phyloP scores from a whole-genome alignment of 2,329 filamentous ascomycete genomes.

The Aspergillus ochraceus region DNA sequence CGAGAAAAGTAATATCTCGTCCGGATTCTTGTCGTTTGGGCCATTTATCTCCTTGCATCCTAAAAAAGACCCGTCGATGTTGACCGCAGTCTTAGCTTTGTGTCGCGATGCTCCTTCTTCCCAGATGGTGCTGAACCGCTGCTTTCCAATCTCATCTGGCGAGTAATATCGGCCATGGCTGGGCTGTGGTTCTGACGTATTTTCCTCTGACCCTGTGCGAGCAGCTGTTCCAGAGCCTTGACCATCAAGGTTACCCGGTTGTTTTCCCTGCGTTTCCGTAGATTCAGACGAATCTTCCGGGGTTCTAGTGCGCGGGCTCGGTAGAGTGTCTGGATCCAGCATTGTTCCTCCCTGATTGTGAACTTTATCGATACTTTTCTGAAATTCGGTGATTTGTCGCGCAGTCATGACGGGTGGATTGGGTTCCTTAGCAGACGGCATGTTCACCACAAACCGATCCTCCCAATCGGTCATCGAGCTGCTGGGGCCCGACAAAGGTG shows the following conservation, averaged over 20 bases:
- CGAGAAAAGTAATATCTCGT: slow-evolving; percentile 39
- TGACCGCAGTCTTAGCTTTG: slow-evolving; percentile 21
- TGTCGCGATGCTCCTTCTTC: slow-evolving; percentile 30
- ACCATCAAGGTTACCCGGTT: slow-evolving; percentile 16
- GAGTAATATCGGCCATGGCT: slow-evolving; percentile 33
- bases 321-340: slow-evolving; percentile 31
- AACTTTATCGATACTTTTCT: slow-evolving; percentile 36
- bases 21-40: slow-evolving; percentile 34
- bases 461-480: slow-evolving; percentile 37
- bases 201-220: slow-evolving; percentile 9
- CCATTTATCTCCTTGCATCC: slow-evolving; percentile 41
- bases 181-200: background rate
- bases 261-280: slow-evolving; percentile 18
- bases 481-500: slow-evolving; percentile 31
- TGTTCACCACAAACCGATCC: slow-evolving; percentile 45
- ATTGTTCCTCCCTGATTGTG: slow-evolving; percentile 31
- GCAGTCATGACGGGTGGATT: slow-evolving; percentile 42
- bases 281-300: slow-evolving; percentile 33
- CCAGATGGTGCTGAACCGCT: slow-evolving; percentile 37
- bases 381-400: slow-evolving; percentile 41
- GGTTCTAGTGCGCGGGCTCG: slow-evolving; percentile 31
- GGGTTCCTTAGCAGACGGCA: slow-evolving; percentile 44
- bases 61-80: slow-evolving; percentile 41
- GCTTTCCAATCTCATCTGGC: slow-evolving; percentile 41
- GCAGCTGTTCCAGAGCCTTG: slow-evolving; percentile 18